Conservation (phyloP, 805 yeast genomes). For the Scheffersomyces spartinae region DNA sequence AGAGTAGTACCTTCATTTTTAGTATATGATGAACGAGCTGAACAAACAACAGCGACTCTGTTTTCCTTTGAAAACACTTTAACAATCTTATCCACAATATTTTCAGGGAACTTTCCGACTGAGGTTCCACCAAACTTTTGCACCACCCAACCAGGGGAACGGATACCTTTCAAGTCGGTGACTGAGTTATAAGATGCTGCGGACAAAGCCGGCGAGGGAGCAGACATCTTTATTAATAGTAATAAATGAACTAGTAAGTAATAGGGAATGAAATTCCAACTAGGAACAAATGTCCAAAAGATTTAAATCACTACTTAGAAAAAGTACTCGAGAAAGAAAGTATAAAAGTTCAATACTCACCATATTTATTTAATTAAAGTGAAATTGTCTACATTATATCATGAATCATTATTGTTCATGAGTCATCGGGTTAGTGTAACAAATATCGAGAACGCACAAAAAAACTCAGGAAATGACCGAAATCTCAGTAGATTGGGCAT, state of each 20-base stretch:
- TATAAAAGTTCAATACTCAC: too few species aligned
- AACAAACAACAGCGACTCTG: constrained; percentile 88
- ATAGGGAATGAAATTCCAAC: too few species aligned
- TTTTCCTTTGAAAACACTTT: constrained; percentile 45
- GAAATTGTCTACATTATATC: too few species aligned
- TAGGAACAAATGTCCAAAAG: too few species aligned
- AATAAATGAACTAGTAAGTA: not conserved
- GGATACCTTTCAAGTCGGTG: constrained; percentile 18
- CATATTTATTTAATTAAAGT: too few species aligned
- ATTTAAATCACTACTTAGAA: too few species aligned
- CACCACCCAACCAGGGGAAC: constrained; percentile 31
- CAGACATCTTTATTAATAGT: constrained; percentile 9
- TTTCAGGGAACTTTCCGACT: constrained; percentile 86
- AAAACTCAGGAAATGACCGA: too few species aligned
- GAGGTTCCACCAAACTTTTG: constrained; percentile 98
- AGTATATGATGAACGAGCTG: constrained; percentile 85
- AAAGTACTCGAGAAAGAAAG: too few species aligned
- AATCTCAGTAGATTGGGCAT: too few species aligned
- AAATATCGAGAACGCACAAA: too few species aligned
- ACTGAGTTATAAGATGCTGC: constrained; percentile 29
- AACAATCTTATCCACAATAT: constrained; percentile 78
- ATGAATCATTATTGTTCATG: too few species aligned
- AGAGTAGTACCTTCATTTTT: constrained; percentile 95
- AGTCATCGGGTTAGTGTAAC: too few species aligned
- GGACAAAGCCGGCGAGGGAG: constrained; percentile 10